Evolutionary conservation across 1,284 basidiomycete species (phyloP).

Genomic region (Puccinia horiana): DNA sequence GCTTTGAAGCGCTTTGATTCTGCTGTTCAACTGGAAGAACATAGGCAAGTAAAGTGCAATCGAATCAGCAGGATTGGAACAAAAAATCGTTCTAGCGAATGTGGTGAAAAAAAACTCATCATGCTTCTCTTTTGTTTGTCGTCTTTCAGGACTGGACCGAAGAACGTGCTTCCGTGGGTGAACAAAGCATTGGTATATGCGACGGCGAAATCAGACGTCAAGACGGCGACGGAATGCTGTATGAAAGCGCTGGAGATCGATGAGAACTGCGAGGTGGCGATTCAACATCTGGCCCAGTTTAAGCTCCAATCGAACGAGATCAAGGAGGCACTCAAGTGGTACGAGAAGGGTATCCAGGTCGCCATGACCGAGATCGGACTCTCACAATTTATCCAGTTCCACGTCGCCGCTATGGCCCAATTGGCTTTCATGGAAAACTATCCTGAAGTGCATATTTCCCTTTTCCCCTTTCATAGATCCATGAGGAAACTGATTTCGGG

Average conservation of each 20-base stretch:
- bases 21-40: slow-evolving; percentile 83
- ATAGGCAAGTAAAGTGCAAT: slow-evolving; percentile 50
- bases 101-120: background rate
- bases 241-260: slow-evolving; percentile 83
- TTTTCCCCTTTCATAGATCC: background rate
- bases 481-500: background rate
- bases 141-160: slow-evolving; percentile 32
- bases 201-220: slow-evolving; percentile 66
- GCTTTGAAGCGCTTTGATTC: slow-evolving; percentile 93
- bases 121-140: background rate
- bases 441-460: slow-evolving; percentile 64
- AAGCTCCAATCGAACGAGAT: slow-evolving; percentile 88
- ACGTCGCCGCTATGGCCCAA: slow-evolving; percentile 72
- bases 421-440: slow-evolving; percentile 77
- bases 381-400: slow-evolving; percentile 62
- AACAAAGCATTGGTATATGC: slow-evolving; percentile 97
- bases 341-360: slow-evolving; percentile 78
- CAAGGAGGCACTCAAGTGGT: slow-evolving; percentile 81
- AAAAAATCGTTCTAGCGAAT: too few relatives aligned
- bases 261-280: slow-evolving; percentile 91
- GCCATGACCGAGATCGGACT: slow-evolving; percentile 90
- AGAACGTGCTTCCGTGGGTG: slow-evolving; percentile 68
- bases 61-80: too few relatives aligned
- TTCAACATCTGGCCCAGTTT: slow-evolving; percentile 92
- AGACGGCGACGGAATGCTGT: slow-evolving; percentile 79